phyloP scores from a whole-genome alignment of 352 stramenopile genomes.

The Pythium monospermum region DNA sequence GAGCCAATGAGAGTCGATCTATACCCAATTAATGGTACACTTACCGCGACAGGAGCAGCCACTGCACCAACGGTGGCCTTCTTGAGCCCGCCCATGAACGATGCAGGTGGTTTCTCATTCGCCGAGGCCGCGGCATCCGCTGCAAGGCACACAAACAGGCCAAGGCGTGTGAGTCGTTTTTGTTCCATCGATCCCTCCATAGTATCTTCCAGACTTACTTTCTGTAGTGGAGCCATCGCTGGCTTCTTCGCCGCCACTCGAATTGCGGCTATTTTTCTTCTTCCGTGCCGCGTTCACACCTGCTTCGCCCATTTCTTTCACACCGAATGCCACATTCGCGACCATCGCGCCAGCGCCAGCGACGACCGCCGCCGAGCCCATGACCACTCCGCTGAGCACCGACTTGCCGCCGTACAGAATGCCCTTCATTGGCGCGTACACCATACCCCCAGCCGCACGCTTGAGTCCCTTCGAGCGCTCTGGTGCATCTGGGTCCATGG shows the following conservation, averaged over 20 bases:
- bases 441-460: slow-evolving; percentile 64
- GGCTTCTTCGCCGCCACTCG: slow-evolving; percentile 16
- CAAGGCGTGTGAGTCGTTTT: too few relatives aligned
- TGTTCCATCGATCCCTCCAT: background rate
- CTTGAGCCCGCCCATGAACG: slow-evolving; percentile 81
- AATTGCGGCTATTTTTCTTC: slow-evolving; percentile 28
- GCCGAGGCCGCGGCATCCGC: slow-evolving; percentile 24
- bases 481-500: slow-evolving; percentile 79
- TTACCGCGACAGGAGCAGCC: slow-evolving; percentile 69
- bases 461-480: slow-evolving; percentile 74
- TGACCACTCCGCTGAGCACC: slow-evolving; percentile 77
- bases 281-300: slow-evolving; percentile 71
- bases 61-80: slow-evolving; percentile 82
- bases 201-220: background rate
- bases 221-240: slow-evolving; percentile 31
- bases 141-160: background rate
- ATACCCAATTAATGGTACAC: background rate
- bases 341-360: slow-evolving; percentile 76
- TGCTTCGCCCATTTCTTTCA: slow-evolving; percentile 86
- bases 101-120: slow-evolving; percentile 69
- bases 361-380: slow-evolving; percentile 75
- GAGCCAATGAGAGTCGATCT: too few relatives aligned
- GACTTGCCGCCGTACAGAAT: slow-evolving; percentile 81
- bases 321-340: slow-evolving; percentile 70
- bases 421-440: slow-evolving; percentile 81